These are phyloP conservation scores for Ascochyta clinopodiicola DNA, from an alignment of 2,329 filamentous ascomycete species.

Conservation along the genomic window DNA sequence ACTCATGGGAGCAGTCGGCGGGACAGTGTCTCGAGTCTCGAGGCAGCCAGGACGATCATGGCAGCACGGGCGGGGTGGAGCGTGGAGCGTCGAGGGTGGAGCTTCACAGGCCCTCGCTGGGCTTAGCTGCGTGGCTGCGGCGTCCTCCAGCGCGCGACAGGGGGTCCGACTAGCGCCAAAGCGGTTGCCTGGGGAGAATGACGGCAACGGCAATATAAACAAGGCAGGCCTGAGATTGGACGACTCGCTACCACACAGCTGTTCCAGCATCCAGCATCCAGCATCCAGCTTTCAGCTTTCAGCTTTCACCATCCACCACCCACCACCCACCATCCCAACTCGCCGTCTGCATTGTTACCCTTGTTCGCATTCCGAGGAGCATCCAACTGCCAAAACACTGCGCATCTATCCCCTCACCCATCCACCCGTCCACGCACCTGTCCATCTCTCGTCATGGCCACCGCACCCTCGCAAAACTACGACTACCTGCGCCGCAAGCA, in stretches of 20 bases:
- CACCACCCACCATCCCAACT: not conserved
- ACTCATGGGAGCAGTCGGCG: constrained; percentile 33
- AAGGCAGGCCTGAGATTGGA: constrained; percentile 22
- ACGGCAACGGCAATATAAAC: constrained; percentile 22
- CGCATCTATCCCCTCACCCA: not conserved
- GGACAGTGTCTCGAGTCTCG: constrained; percentile 9
- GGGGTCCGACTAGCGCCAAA: constrained; percentile 5
- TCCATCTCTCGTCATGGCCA: constrained; percentile 17
- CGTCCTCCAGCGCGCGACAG: not conserved
- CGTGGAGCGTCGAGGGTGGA: not conserved
- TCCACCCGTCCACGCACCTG: too few species aligned
- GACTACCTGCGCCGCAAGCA: constrained; percentile 66
- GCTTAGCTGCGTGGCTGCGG: not conserved
- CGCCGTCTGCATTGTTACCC: constrained; percentile 41
- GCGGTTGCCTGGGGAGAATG: constrained; percentile 28
- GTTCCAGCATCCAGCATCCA: constrained; percentile 9
- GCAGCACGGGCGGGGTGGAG: constrained; percentile 9
- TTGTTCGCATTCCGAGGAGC: constrained; percentile 8
- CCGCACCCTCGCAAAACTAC: constrained; percentile 54
- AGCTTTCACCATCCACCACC: not conserved
- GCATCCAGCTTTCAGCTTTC: too few species aligned
- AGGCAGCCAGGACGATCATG: constrained; percentile 14
- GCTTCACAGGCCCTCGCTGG: too few species aligned
- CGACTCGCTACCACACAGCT: constrained; percentile 21
- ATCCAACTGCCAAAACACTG: too few species aligned